Percentiles rank a stretch among this genome's conserved stretches.
Conservation (phyloP, 208 protist species). For the Wallacemonas sp. region DNA sequence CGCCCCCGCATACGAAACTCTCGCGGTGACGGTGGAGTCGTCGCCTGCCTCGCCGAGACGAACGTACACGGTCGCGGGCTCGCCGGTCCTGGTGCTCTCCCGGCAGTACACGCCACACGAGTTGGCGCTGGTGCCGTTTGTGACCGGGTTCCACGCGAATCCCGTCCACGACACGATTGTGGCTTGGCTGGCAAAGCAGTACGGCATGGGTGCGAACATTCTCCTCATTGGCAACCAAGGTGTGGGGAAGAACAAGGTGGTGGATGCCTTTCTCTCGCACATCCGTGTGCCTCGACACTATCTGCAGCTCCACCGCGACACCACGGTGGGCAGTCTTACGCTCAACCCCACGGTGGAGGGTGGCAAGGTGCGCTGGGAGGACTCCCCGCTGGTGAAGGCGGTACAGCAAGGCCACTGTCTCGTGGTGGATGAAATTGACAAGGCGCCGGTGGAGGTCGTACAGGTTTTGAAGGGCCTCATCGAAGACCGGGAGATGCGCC, state of each 20-base stretch:
- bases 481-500: slow-evolving; percentile 85
- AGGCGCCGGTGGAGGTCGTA: slow-evolving; percentile 93
- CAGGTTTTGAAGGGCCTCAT: slow-evolving; percentile 88
- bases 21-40: background rate
- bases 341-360: slow-evolving; percentile 85
- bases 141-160: slow-evolving; percentile 89
- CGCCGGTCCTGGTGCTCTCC: slow-evolving; percentile 39
- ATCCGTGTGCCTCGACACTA: slow-evolving; percentile 91
- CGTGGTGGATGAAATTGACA: slow-evolving; percentile 97
- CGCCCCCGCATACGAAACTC: background rate
- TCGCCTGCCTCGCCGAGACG: slow-evolving; percentile 1
- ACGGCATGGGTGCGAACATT: slow-evolving; percentile 75
- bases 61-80: slow-evolving; percentile 39
- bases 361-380: slow-evolving; percentile 89
- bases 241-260: slow-evolving; percentile 97
- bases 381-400: slow-evolving; percentile 94
- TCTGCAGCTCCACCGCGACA: slow-evolving; percentile 95
- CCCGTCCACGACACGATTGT: slow-evolving; percentile 84
- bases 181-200: slow-evolving; percentile 88
- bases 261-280: slow-evolving; percentile 91
- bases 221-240: slow-evolving; percentile 96
- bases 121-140: slow-evolving; percentile 85
- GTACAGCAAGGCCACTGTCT: slow-evolving; percentile 90
- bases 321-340: slow-evolving; percentile 91
- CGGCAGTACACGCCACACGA: slow-evolving; percentile 63